Evolutionary conservation across 805 yeast genomes (phyloP).

Genomic region (Barnettozyma wickerhamii): DNA sequence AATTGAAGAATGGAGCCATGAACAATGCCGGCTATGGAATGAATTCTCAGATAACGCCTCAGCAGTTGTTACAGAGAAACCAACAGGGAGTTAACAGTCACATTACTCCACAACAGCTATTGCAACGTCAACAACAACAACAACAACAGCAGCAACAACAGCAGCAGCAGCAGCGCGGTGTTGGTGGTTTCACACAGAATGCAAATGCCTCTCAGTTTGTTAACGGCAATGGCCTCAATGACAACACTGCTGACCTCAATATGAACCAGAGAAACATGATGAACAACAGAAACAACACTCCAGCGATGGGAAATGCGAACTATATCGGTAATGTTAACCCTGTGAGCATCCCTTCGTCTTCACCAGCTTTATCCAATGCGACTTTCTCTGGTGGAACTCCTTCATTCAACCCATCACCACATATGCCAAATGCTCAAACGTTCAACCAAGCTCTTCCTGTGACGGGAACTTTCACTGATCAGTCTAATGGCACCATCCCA

Average conservation of each 20-base stretch:
- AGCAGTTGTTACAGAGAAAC: constrained; percentile 24
- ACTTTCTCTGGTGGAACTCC: constrained; percentile 8
- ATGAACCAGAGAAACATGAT: too few relatives aligned
- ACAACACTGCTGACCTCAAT: constrained; percentile 1
- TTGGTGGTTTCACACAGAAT: constrained; percentile 3
- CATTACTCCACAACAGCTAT: constrained; percentile 24
- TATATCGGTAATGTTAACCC: not conserved
- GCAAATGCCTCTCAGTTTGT: constrained; percentile 3
- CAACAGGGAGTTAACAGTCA: constrained; percentile 22
- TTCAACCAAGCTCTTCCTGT: constrained; percentile 7
- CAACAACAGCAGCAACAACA: constrained; percentile 4
- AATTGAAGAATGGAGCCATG: not conserved
- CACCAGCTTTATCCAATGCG: constrained; percentile 9
- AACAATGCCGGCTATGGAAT: constrained; percentile 1
- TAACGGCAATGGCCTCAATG: not conserved
- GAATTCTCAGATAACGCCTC: constrained; percentile 25
- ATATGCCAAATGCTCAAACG: constrained; percentile 4
- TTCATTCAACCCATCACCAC: constrained; percentile 11
- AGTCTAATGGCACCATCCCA: not conserved
- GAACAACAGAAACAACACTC: constrained; percentile 7
- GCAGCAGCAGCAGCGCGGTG: constrained; percentile 9
- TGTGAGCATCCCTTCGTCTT: not conserved
- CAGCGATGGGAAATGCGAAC: constrained; percentile 7
- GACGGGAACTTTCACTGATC: constrained; percentile 7
- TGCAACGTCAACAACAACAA: constrained; percentile 27